phyloP scores from a whole-genome alignment of 352 stramenopile species.

The Pythium dissotocum region DNA sequence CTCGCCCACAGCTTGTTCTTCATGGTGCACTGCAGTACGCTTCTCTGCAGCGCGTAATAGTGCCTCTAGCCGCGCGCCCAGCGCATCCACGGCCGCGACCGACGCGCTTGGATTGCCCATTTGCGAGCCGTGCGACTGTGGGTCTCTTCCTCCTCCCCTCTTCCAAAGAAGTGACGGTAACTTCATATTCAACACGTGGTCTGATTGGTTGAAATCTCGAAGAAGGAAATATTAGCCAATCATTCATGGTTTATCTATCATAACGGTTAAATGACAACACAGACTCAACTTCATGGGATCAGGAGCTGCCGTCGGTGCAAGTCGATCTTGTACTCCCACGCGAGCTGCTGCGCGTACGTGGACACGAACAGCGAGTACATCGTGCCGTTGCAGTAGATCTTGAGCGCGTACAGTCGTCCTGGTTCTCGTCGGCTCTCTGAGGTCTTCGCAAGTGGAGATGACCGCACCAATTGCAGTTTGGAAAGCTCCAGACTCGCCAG shows the following conservation, averaged over 20 bases:
- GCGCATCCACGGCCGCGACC: slow-evolving; percentile 16
- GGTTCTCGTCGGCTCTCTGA: slow-evolving; percentile 47
- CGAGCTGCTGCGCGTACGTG: slow-evolving; percentile 74
- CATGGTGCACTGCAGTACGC: slow-evolving; percentile 15
- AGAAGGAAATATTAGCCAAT: slow-evolving; percentile 23
- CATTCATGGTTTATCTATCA: background rate
- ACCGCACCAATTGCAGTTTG: slow-evolving; percentile 79
- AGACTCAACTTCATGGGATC: slow-evolving; percentile 47
- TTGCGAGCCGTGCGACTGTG: background rate
- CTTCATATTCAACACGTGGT: slow-evolving; percentile 19
- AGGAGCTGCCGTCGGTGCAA: slow-evolving; percentile 68
- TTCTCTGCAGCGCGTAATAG: slow-evolving; percentile 17
- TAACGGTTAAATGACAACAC: slow-evolving; percentile 31
- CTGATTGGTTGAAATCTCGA: slow-evolving; percentile 39
- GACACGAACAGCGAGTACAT: slow-evolving; percentile 80
- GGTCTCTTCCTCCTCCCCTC: slow-evolving; percentile 42
- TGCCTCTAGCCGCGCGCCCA: slow-evolving; percentile 14
- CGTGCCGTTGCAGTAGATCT: slow-evolving; percentile 66
- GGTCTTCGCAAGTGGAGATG: slow-evolving; percentile 32
- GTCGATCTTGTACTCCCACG: slow-evolving; percentile 83
- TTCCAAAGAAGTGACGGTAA: slow-evolving; percentile 12
- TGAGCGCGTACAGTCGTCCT: slow-evolving; percentile 62
- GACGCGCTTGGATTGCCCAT: slow-evolving; percentile 26
- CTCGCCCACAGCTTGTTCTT: background rate
- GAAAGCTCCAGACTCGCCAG: slow-evolving; percentile 70